Percentiles rank a stretch among this genome's conserved stretches.
These are phyloP conservation scores for Lineolata rhizophorae DNA, from an alignment of 495 filamentous ascomycete species.

Conservation along the genomic window DNA sequence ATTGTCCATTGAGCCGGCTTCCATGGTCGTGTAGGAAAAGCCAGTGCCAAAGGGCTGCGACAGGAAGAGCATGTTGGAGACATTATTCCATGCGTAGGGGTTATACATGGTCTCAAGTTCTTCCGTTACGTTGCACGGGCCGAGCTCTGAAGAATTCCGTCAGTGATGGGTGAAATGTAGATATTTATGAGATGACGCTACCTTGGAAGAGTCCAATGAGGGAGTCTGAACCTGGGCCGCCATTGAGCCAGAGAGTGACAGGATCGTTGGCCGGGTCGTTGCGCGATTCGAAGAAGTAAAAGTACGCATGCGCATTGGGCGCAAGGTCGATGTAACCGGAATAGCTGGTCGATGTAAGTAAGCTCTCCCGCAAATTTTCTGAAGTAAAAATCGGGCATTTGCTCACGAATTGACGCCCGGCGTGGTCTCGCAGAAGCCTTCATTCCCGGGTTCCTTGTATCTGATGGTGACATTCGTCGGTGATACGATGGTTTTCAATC, in stretches of 20 bases:
- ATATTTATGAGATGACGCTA: constrained; percentile 41
- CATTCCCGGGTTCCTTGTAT: constrained; percentile 29
- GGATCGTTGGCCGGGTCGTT: constrained; percentile 26
- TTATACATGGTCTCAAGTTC: too few species aligned
- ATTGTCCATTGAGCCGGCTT: too few species aligned
- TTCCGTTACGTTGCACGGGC: too few species aligned
- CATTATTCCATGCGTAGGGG: constrained; percentile 38
- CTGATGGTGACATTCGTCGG: constrained; percentile 30
- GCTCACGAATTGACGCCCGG: constrained; percentile 13
- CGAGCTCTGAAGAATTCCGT: too few species aligned
- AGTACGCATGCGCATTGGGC: constrained; percentile 31
- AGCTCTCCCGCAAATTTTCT: not conserved
- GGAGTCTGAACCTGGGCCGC: constrained; percentile 34
- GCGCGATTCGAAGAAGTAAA: constrained; percentile 33
- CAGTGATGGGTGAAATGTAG: constrained; percentile 26
- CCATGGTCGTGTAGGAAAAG: constrained; percentile 37
- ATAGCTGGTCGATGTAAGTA: constrained; percentile 4
- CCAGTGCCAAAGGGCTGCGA: constrained; percentile 42
- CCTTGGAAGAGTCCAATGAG: constrained; percentile 43
- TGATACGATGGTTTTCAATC: constrained; percentile 33
- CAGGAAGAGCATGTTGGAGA: constrained; percentile 42
- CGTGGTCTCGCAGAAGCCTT: constrained; percentile 24
- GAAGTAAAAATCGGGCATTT: not conserved
- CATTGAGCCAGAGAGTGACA: constrained; percentile 32
- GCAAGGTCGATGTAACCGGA: constrained; percentile 11